Conservation (phyloP, 371 early-diverging fungal species). For the Actinomucor elegans region DNA sequence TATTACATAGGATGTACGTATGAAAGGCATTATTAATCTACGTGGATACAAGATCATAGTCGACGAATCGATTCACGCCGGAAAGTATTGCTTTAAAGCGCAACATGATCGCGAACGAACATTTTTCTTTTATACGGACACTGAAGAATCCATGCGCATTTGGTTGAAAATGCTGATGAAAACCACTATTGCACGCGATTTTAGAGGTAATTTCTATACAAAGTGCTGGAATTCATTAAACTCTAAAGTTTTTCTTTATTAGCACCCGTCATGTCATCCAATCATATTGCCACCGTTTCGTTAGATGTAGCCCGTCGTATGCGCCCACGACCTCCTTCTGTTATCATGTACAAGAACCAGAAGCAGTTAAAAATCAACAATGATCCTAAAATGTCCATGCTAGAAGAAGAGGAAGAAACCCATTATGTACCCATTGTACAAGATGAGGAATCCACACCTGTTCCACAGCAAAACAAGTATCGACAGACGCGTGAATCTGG, state of each 20-base stretch:
- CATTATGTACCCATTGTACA: background rate
- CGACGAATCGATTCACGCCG: conserved; percentile 64
- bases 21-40: conserved; percentile 60
- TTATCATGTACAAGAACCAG: conserved; percentile 45
- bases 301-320: conserved; percentile 62
- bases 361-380: conserved; percentile 14
- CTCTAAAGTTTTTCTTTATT: background rate
- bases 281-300: conserved; percentile 64
- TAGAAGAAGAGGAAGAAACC: conserved; percentile 28
- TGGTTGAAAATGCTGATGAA: conserved; percentile 75
- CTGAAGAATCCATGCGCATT: conserved; percentile 50
- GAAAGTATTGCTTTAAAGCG: conserved; percentile 72
- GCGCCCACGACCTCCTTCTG: conserved; percentile 69
- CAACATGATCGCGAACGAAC: conserved; percentile 65
- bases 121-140: conserved; percentile 67
- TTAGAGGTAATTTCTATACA: conserved; percentile 29
- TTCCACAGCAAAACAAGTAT: conserved; percentile 12
- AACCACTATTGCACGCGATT: conserved; percentile 68
- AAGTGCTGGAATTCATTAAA: background rate
- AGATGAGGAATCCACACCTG: background rate
- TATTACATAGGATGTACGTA: conserved; percentile 41
- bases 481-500: conserved; percentile 28
- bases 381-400: conserved; percentile 25
- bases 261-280: conserved; percentile 70
- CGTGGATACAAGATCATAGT: conserved; percentile 57